A percentile compares a stretch with the other conserved stretches of the same genome.
phyloP scores from a whole-genome alignment of 345 rosid genomes.

The Sisymbrium irio region DNA sequence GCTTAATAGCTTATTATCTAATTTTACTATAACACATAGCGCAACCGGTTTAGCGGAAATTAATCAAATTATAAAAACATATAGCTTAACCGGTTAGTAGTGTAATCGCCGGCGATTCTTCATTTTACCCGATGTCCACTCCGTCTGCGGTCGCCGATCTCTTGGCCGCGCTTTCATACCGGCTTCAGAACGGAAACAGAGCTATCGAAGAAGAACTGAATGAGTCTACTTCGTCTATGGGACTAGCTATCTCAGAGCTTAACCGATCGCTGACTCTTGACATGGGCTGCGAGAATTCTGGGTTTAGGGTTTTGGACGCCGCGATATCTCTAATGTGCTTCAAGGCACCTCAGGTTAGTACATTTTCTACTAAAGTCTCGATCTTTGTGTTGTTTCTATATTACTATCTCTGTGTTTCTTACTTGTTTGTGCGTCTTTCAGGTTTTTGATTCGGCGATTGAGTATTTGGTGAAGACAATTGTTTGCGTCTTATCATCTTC shows the following conservation, averaged over 20 bases:
- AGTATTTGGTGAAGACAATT: slow-evolving; percentile 56
- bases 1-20: too few relatives aligned
- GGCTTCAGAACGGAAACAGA: neutral
- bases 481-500: slow-evolving; percentile 55
- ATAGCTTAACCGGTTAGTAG: neutral
- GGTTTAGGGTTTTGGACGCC: slow-evolving; percentile 58
- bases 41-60: too few relatives aligned
- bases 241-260: slow-evolving; percentile 51
- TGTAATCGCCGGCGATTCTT: slow-evolving; percentile 20
- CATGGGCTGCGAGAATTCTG: slow-evolving; percentile 28
- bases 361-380: neutral
- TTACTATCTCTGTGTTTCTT: neutral
- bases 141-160: slow-evolving; percentile 28
- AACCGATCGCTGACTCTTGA: slow-evolving; percentile 53
- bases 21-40: too few relatives aligned
- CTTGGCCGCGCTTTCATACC: slow-evolving; percentile 16
- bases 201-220: slow-evolving; percentile 8
- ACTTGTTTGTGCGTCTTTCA: slow-evolving; percentile 13
- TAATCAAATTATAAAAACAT: too few relatives aligned
- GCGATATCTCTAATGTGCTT: slow-evolving; percentile 69
- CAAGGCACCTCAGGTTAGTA: slow-evolving; percentile 59
- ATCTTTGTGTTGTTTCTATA: neutral
- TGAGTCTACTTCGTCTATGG: slow-evolving; percentile 33
- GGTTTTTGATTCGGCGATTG: slow-evolving; percentile 63
- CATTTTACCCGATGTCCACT: slow-evolving; percentile 7